Percentiles rank a stretch among this genome's conserved stretches.
phyloP scores from a whole-genome alignment of 169 alveolate species.

The Plasmodium fragile region DNA sequence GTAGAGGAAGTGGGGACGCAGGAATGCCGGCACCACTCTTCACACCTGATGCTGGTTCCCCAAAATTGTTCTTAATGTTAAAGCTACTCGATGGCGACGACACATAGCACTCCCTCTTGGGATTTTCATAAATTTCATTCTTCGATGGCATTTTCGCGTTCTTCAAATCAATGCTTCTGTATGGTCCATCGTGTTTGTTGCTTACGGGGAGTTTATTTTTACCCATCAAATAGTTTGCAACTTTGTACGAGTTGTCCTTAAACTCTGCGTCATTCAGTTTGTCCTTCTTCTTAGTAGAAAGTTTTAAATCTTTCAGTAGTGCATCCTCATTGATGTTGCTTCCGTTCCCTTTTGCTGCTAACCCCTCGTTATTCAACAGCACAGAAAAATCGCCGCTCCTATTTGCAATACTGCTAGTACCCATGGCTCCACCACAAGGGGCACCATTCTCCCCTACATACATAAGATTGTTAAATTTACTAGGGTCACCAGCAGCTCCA shows the following conservation, averaged over 20 bases:
- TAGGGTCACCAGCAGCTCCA: slow-evolving; percentile 10
- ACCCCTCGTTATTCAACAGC: background rate
- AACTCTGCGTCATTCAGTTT: slow-evolving; percentile 31
- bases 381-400: background rate
- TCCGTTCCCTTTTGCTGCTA: background rate
- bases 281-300: slow-evolving; percentile 40
- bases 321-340: slow-evolving; percentile 27
- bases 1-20: background rate
- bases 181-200: slow-evolving; percentile 16
- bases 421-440: background rate
- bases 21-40: background rate
- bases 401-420: background rate
- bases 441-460: slow-evolving; percentile 29
- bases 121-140: slow-evolving; percentile 41
- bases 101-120: slow-evolving; percentile 11
- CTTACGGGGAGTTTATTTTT: slow-evolving; percentile 18
- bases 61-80: slow-evolving; percentile 21
- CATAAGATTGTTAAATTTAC: slow-evolving; percentile 8
- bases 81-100: slow-evolving; percentile 27
- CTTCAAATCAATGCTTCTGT: slow-evolving; percentile 26
- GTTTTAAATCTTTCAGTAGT: slow-evolving; percentile 28
- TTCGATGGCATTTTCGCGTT: slow-evolving; percentile 10
- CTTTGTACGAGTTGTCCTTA: slow-evolving; percentile 18
- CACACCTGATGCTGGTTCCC: background rate
- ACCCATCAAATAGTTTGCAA: slow-evolving; percentile 13